A percentile compares a stretch with the other conserved stretches of the same genome.
These are phyloP conservation scores for Patellaria atrata DNA, from an alignment of 495 filamentous ascomycete genomes.

Conservation along the genomic window DNA sequence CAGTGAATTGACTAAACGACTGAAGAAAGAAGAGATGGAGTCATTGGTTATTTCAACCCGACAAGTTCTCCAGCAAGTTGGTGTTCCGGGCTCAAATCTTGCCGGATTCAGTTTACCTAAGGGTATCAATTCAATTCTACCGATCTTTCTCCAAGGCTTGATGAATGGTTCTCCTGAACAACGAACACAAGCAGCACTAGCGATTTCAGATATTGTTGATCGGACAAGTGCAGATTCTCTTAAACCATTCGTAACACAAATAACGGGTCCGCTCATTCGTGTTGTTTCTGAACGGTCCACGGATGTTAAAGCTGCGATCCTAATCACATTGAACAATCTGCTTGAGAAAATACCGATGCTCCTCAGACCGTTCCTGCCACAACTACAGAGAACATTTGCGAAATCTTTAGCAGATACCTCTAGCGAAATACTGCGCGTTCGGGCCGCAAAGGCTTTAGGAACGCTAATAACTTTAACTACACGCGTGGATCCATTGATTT, in stretches of 20 bases:
- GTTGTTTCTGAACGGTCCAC: constrained; percentile 91
- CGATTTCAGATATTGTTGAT: constrained; percentile 90
- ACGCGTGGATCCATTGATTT: constrained; percentile 80
- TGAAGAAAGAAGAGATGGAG: constrained; percentile 98
- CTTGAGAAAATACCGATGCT: constrained; percentile 93
- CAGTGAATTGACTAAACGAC: constrained; percentile 67
- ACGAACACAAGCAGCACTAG: constrained; percentile 77
- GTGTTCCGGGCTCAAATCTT: constrained; percentile 70
- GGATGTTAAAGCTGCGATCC: constrained; percentile 89
- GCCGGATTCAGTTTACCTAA: constrained; percentile 88
- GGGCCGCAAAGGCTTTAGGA: constrained; percentile 90
- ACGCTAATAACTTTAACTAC: constrained; percentile 94
- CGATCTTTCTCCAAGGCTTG: constrained; percentile 93
- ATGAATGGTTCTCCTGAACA: constrained; percentile 92
- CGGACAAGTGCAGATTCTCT: constrained; percentile 69
- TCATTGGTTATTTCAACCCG: constrained; percentile 75
- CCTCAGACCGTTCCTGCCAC: constrained; percentile 91
- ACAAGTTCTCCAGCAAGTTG: constrained; percentile 70
- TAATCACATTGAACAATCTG: constrained; percentile 86
- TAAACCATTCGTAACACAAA: constrained; percentile 89
- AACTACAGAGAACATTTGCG: constrained; percentile 91
- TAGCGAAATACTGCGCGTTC: constrained; percentile 71
- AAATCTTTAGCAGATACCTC: constrained; percentile 87
- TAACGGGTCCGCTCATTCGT: constrained; percentile 92
- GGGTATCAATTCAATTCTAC: constrained; percentile 91